Conservation (phyloP, 352 stramenopile species). For the Globisporangium sylvaticum region DNA sequence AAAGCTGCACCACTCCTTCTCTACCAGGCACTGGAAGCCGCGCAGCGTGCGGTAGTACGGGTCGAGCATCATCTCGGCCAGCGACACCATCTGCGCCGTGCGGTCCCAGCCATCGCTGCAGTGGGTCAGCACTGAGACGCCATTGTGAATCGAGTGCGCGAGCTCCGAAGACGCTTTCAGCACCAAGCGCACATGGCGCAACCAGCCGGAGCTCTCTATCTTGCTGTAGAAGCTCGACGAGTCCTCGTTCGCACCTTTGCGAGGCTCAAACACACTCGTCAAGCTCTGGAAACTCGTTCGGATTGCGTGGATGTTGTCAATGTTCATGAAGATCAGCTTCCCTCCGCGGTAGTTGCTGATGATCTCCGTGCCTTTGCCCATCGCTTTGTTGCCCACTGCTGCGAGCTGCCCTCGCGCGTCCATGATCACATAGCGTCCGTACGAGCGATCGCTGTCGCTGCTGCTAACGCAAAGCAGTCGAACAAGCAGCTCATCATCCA, state of each 20-base stretch:
- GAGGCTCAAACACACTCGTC: constrained; percentile 71
- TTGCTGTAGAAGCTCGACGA: constrained; percentile 80
- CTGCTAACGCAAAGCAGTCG: constrained; percentile 56
- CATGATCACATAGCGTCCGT: constrained; percentile 76
- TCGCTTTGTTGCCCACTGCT: constrained; percentile 83
- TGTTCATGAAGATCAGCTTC: constrained; percentile 96
- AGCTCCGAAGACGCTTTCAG: constrained; percentile 91
- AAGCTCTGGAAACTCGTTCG: constrained; percentile 92
- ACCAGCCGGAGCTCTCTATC: constrained; percentile 95
- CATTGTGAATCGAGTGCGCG: constrained; percentile 91
- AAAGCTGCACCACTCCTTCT: constrained; percentile 99
- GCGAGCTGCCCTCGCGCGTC: constrained; percentile 81
- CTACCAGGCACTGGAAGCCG: constrained; percentile 94
- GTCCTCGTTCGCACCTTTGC: constrained; percentile 79
- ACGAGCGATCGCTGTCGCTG: constrained; percentile 30
- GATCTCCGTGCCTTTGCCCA: constrained; percentile 96
- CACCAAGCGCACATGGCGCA: constrained; percentile 92
- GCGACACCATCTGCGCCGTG: constrained; percentile 94
- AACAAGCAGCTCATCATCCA: constrained; percentile 78
- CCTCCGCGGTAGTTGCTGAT: constrained; percentile 92
- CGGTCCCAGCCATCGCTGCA: constrained; percentile 99
- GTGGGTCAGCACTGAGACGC: constrained; percentile 95
- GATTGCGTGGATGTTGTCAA: constrained; percentile 98
- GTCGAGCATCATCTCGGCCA: constrained; percentile 97
- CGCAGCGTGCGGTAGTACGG: constrained; percentile 96